phyloP scores from a whole-genome alignment of 139 green algal genomes.

The Coelastrella sp. region DNA sequence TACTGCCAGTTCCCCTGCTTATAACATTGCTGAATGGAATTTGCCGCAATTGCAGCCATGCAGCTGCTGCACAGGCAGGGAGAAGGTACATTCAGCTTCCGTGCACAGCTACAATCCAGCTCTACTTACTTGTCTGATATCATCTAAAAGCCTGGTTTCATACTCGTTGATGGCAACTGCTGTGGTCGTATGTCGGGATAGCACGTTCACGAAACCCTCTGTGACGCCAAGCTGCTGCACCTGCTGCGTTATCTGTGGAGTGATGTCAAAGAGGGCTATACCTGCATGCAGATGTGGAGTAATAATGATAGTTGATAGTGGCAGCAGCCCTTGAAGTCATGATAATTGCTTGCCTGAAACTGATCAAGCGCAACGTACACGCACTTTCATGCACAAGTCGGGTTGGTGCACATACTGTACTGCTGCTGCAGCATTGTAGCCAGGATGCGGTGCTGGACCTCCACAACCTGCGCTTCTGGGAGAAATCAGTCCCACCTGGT shows the following conservation, averaged over 20 bases:
- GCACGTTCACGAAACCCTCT: slow-evolving; percentile 75
- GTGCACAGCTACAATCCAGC: no score
- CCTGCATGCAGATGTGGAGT: not conserved
- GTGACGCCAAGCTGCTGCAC: slow-evolving; percentile 58
- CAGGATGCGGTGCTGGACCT: not conserved
- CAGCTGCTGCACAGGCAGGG: not conserved
- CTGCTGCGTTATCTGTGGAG: slow-evolving; percentile 55
- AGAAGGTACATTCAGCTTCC: not conserved
- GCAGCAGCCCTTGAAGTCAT: not conserved
- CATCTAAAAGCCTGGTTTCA: slow-evolving; percentile 81
- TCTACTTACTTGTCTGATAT: slow-evolving; percentile 71
- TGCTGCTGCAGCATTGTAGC: not conserved
- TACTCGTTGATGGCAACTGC: slow-evolving; percentile 85
- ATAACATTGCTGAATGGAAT: no score
- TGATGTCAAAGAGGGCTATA: slow-evolving; percentile 73
- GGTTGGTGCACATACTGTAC: no score
- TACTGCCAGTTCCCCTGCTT: no score
- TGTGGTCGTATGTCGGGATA: slow-evolving; percentile 73
- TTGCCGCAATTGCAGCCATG: not conserved
- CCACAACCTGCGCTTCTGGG: no score
- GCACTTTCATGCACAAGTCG: no score
- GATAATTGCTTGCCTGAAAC: not conserved
- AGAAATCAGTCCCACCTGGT: slow-evolving; percentile 12
- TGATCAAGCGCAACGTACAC: no score
- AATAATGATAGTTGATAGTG: not conserved